These are phyloP conservation scores for Phytophthora lateralis DNA, from an alignment of 352 stramenopile species.

Conservation along the genomic window DNA sequence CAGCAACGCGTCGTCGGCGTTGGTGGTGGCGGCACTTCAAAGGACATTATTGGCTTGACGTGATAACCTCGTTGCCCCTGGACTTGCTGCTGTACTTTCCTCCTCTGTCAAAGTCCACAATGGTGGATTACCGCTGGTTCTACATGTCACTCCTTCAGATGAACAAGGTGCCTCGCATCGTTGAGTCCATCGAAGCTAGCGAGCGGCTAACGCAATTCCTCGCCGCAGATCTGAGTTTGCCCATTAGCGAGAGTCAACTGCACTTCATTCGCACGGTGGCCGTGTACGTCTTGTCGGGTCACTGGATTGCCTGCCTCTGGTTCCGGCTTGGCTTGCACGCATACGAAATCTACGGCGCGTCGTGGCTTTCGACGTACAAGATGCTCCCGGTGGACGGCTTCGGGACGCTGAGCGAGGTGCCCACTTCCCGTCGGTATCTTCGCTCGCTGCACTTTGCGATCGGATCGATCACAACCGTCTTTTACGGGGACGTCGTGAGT, in stretches of 20 bases:
- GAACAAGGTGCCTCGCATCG: slow-evolving; percentile 65
- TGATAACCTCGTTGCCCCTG: slow-evolving; percentile 47
- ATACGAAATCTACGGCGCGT: slow-evolving; percentile 51
- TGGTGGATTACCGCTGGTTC: slow-evolving; percentile 49
- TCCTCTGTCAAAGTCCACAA: slow-evolving; percentile 15
- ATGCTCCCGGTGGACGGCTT: slow-evolving; percentile 64
- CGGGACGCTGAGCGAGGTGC: slow-evolving; percentile 43
- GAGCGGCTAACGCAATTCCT: slow-evolving; percentile 63
- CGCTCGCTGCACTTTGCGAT: slow-evolving; percentile 64
- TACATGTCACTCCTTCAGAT: slow-evolving; percentile 63
- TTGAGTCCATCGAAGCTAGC: slow-evolving; percentile 51
- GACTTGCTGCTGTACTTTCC: slow-evolving; percentile 60
- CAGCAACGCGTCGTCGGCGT: slow-evolving; percentile 1
- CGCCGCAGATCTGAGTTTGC: slow-evolving; percentile 53
- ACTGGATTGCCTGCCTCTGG: slow-evolving; percentile 80
- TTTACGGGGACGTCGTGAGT: slow-evolving; percentile 73
- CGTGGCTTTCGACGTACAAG: slow-evolving; percentile 57
- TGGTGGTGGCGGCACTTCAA: slow-evolving; percentile 18
- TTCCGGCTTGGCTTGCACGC: slow-evolving; percentile 54
- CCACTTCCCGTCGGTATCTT: slow-evolving; percentile 52
- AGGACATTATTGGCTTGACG: slow-evolving; percentile 28
- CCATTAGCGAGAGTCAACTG: slow-evolving; percentile 52
- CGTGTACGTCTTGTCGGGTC: slow-evolving; percentile 57
- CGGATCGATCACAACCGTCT: slow-evolving; percentile 72
- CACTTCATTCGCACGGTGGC: slow-evolving; percentile 56